Percentiles rank a stretch among this genome's conserved stretches.
Conservation (phyloP, 140 eudicot genomes). For the Anethum foeniculum region DNA sequence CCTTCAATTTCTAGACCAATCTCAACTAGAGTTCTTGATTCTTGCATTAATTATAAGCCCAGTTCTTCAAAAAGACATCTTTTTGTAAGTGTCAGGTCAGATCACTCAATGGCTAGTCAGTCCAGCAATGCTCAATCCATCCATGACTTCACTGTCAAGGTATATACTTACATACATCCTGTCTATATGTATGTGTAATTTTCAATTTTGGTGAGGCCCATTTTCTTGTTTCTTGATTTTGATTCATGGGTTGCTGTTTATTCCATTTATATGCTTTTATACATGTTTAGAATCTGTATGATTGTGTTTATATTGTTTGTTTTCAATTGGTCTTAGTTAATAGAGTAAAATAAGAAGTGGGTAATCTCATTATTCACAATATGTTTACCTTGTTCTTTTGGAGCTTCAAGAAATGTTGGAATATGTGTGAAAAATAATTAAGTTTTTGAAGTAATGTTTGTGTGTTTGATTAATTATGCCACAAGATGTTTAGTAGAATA, state of each 20-base stretch:
- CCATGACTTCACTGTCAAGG: conserved; percentile 87
- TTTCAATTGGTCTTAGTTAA: not conserved
- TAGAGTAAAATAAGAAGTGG: not conserved
- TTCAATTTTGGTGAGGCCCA: not conserved
- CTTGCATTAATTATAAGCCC: not conserved
- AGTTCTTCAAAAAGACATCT: conserved; percentile 8
- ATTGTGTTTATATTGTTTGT: not conserved
- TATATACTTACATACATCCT: conserved; percentile 2
- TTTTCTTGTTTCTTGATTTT: not conserved
- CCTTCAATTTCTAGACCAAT: conserved; percentile 15
- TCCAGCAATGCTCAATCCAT: conserved; percentile 46
- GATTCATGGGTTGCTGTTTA: not conserved
- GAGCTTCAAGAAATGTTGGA: not conserved
- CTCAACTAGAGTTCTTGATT: conserved; percentile 8
- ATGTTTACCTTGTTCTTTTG: not conserved
- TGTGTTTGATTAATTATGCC: not conserved
- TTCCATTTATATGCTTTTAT: not conserved
- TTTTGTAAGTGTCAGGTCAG: conserved; percentile 23
- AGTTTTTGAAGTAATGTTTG: no score
- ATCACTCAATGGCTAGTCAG: conserved; percentile 47
- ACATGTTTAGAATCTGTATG: not conserved
- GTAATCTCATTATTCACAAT: no score
- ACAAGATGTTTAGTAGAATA: not conserved
- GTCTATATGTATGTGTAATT: not conserved
- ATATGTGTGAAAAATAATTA: not conserved